Percentiles rank a stretch among this genome's conserved stretches.
phyloP scores from a whole-genome alignment of 768 basidiomycete species.

The Amanita muscaria region DNA sequence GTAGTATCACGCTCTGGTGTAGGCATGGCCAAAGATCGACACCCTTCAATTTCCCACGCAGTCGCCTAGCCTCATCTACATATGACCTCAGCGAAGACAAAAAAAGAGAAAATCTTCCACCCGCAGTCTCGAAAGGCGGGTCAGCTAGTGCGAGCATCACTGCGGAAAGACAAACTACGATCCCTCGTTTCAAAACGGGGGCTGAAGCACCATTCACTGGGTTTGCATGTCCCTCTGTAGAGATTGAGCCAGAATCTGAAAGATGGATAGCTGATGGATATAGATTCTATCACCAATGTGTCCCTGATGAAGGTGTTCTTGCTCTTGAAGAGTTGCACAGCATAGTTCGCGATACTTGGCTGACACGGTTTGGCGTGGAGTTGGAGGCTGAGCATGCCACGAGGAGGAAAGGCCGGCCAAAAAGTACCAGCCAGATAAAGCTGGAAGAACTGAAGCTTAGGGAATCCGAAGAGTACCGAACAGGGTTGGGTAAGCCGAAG shows the following conservation, averaged over 20 bases:
- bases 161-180: conserved; percentile 62
- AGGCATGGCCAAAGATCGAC: too few relatives aligned
- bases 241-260: conserved; percentile 8
- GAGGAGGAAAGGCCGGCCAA: conserved; percentile 68
- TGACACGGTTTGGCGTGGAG: conserved; percentile 61
- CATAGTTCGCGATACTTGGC: conserved; percentile 60
- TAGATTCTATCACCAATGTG: conserved; percentile 66
- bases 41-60: conserved; percentile 23
- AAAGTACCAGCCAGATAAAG: conserved; percentile 55
- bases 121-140: conserved; percentile 79
- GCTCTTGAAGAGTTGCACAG: conserved; percentile 58
- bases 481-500: conserved; percentile 60
- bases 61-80: too few relatives aligned
- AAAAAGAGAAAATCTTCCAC: conserved; percentile 77
- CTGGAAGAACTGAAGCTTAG: conserved; percentile 63
- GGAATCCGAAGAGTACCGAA: conserved; percentile 67
- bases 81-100: conserved; percentile 25
- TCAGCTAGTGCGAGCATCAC: conserved; percentile 56
- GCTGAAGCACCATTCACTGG: conserved; percentile 47
- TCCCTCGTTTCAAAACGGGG: conserved; percentile 45
- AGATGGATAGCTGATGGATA: conserved; percentile 50
- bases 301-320: conserved; percentile 53
- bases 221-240: conserved; percentile 25
- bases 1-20: conserved; percentile 54
- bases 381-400: conserved; percentile 50